Evolutionary conservation across 495 filamentous ascomycete species (phyloP).

Genomic region (Aspergillus nanangensis): DNA sequence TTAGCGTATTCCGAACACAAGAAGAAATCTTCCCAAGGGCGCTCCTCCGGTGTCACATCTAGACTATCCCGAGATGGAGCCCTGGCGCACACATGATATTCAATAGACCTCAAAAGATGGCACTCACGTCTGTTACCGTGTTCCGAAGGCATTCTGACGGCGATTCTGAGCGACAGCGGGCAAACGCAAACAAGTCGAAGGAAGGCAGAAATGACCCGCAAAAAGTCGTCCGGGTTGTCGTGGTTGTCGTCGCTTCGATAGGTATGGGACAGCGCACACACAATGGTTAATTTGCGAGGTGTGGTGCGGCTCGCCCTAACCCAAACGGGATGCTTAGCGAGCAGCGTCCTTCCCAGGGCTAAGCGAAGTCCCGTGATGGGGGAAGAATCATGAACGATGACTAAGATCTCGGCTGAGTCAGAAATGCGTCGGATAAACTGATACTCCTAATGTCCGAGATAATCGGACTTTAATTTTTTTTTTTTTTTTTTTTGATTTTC

Average conservation of each 20-base stretch:
- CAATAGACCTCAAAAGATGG: conserved; percentile 9
- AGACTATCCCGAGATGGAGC: conserved; percentile 4
- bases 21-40: conserved; percentile 8
- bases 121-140: conserved; percentile 80
- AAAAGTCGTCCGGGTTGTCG: conserved; percentile 47
- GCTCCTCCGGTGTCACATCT: neutral
- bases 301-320: conserved; percentile 37
- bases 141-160: conserved; percentile 76
- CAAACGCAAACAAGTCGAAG: conserved; percentile 46
- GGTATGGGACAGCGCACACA: conserved; percentile 28
- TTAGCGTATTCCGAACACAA: conserved; percentile 26
- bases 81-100: conserved; percentile 9
- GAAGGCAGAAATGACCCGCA: conserved; percentile 42
- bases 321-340: conserved; percentile 36
- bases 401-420: no score
- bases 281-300: conserved; percentile 41
- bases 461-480: conserved; percentile 2
- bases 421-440: conserved; percentile 18
- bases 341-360: conserved; percentile 28
- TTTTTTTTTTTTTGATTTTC: neutral
- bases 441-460: conserved; percentile 15
- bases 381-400: neutral
- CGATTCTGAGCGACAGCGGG: conserved; percentile 42
- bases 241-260: conserved; percentile 49
- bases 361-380: conserved; percentile 37